phyloP scores from a whole-genome alignment of 2,329 filamentous ascomycete genomes.

The Fusarium mundagurra region DNA sequence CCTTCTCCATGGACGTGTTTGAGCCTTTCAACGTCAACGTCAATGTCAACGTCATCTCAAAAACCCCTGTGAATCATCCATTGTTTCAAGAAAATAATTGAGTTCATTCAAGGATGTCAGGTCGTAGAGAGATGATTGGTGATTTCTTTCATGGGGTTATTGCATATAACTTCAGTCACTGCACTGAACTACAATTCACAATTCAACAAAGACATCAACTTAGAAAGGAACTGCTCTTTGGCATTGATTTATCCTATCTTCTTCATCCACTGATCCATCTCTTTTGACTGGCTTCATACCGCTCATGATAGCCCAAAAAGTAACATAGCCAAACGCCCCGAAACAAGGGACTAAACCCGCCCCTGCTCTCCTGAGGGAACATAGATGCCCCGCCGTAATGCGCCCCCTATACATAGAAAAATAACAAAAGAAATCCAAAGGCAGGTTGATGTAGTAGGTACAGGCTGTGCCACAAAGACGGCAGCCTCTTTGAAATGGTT shows the following conservation, averaged over 20 bases:
- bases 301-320: constrained; percentile 42
- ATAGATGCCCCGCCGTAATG: constrained; percentile 36
- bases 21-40: neutral
- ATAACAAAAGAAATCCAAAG: constrained; percentile 37
- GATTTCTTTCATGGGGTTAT: neutral
- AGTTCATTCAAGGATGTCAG: neutral
- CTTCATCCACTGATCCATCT: constrained; percentile 31
- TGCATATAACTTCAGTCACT: neutral
- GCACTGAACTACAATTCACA: neutral
- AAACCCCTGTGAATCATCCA: neutral
- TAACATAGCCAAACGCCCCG: constrained; percentile 39
- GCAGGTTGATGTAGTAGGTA: constrained; percentile 42
- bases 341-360: constrained; percentile 33
- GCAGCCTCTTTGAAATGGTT: constrained; percentile 33
- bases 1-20: neutral
- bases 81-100: neutral
- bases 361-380: constrained; percentile 36
- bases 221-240: constrained; percentile 37
- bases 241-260: constrained; percentile 40
- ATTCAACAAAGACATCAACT: neutral
- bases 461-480: constrained; percentile 35
- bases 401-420: constrained; percentile 42
- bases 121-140: neutral
- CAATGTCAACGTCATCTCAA: neutral
- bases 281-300: constrained; percentile 41